Percentiles rank a stretch among this genome's conserved stretches.
Evolutionary conservation across 257 asterid species (phyloP).

Genomic region (Solanum chaucha): DNA sequence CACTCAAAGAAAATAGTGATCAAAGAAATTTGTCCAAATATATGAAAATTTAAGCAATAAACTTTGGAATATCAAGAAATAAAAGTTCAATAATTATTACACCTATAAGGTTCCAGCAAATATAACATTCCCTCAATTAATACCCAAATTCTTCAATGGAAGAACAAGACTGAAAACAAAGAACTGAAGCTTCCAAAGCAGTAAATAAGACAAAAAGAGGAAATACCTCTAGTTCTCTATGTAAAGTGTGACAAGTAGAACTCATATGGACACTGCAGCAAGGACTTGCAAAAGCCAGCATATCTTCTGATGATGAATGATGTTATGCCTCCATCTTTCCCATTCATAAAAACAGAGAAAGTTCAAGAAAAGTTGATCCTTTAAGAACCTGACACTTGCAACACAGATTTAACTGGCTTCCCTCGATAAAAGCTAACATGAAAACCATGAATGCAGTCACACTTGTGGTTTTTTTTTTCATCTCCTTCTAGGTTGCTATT

Average conservation of each 20-base stretch:
- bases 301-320: neutral
- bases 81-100: neutral
- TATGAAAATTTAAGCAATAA: neutral
- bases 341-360: neutral
- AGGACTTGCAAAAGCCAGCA: neutral
- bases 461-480: neutral
- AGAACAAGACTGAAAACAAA: neutral
- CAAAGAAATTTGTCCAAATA: neutral
- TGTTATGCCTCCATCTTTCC: neutral
- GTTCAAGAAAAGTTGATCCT: neutral
- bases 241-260: neutral
- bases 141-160: neutral
- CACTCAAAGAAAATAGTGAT: neutral
- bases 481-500: neutral
- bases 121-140: neutral
- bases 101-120: neutral
- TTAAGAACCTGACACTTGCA: neutral
- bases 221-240: neutral
- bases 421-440: neutral
- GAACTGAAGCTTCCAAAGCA: neutral
- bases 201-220: neutral
- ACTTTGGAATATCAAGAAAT: neutral
- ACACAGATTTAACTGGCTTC: neutral
- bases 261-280: neutral
- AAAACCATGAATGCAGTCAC: neutral